Evolutionary conservation across 345 rosid genomes (phyloP), one percentile per base, ranked within the genome.

Genomic region (Linum lewisii): DNA sequence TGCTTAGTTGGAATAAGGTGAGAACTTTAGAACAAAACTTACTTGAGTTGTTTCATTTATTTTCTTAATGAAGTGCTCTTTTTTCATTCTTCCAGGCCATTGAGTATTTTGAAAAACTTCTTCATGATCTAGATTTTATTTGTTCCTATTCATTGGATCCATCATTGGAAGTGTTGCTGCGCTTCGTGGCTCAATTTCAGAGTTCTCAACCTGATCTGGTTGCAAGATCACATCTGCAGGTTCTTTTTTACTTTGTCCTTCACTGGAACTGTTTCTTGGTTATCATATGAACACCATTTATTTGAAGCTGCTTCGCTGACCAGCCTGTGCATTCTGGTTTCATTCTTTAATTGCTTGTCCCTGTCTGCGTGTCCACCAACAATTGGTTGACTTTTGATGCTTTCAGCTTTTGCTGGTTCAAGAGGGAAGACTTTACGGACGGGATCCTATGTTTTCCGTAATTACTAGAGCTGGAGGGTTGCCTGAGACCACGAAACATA

Each of bases 171-270:
- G 78, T 53, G 72, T 75, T 85, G 60, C 67, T 90, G 76, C 82
- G 73, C 61, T 94, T 85, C 75, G 79, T 84, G 73, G 83, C 75
- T 70, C 87, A 78, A 66, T 94, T 94, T 77, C 99, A 94, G 63
- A 94, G 84, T 53, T 79, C 87, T 75, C 73, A 79, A 65, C 97
- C 99, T 57, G 97, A 85, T 80, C 73, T 94, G 73, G 86, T 90
- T 62, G 82, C 99, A 51, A 79, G 99, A 71, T 94, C 96, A 70
- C 90, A 94, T 85, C 87, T 90, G 63, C 99, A 94, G 99, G 99
- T 94, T 64, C 45, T 7, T 51, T 47, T n/a, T 20, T 5, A 29
- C 53, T 34, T 32, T 34, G 21, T 21, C 36, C 36, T 57, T 19
- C 34, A 42, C 47, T 42, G 18, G 1, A 42, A 42, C 47, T 42